These are phyloP conservation scores for Aspergillus ellipticus DNA, from an alignment of 495 filamentous ascomycete genomes.

Conservation along the genomic window DNA sequence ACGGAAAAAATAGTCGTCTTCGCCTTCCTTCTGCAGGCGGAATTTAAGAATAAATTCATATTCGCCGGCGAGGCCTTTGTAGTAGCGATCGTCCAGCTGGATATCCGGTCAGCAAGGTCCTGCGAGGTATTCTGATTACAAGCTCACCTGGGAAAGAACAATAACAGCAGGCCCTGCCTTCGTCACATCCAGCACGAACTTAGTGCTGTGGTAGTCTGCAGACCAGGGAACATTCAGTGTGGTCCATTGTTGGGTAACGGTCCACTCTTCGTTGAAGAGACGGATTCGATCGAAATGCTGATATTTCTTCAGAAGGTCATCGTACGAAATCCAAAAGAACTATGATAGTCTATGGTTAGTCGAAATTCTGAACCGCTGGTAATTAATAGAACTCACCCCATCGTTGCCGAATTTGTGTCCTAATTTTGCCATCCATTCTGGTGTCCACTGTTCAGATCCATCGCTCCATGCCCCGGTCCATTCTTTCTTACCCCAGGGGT, in stretches of 20 bases:
- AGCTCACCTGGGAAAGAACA: slow-evolving; percentile 63
- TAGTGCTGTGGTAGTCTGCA: slow-evolving; percentile 77
- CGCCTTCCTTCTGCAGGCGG: slow-evolving; percentile 73
- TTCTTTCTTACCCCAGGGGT: slow-evolving; percentile 85
- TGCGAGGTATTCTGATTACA: too few relatives aligned
- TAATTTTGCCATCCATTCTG: slow-evolving; percentile 78
- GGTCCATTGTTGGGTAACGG: slow-evolving; percentile 79
- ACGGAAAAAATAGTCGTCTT: slow-evolving; percentile 82
- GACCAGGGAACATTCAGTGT: slow-evolving; percentile 81
- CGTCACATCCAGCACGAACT: slow-evolving; percentile 68
- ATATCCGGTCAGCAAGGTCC: background rate
- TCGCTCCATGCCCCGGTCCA: slow-evolving; percentile 85
- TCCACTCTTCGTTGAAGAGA: slow-evolving; percentile 84
- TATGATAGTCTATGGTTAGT: slow-evolving; percentile 14
- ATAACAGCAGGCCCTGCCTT: slow-evolving; percentile 70
- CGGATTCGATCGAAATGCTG: slow-evolving; percentile 80
- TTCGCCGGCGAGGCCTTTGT: slow-evolving; percentile 75
- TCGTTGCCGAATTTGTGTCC: slow-evolving; percentile 86
- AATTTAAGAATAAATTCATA: slow-evolving; percentile 78
- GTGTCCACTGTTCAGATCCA: slow-evolving; percentile 87
- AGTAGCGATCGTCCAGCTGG: slow-evolving; percentile 79
- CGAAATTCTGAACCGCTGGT: background rate
- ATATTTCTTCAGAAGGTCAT: slow-evolving; percentile 80
- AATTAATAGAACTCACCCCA: slow-evolving; percentile 46
- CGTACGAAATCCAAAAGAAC: slow-evolving; percentile 71